These are phyloP conservation scores for Penicillium steckii DNA, from an alignment of 495 filamentous ascomycete genomes.

Conservation along the genomic window DNA sequence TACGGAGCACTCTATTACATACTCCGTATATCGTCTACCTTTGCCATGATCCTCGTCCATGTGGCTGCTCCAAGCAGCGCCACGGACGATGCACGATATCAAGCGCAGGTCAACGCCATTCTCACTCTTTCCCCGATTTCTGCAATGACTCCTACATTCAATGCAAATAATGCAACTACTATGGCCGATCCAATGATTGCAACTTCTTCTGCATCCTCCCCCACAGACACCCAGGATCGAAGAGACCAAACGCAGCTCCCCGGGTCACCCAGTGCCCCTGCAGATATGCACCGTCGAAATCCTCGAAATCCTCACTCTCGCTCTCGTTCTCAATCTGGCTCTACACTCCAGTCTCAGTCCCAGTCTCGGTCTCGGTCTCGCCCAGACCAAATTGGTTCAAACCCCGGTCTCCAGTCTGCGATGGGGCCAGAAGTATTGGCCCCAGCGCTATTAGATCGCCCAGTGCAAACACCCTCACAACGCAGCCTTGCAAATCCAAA, in stretches of 20 bases:
- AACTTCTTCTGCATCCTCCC: not conserved
- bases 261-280: not conserved
- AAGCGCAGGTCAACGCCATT: constrained; percentile 60
- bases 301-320: not conserved
- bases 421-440: constrained; percentile 7
- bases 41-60: constrained; percentile 65
- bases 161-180: no score
- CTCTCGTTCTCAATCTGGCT: not conserved
- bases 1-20: no score
- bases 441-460: constrained; percentile 3
- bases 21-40: not conserved
- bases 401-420: not conserved
- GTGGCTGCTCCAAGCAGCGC: constrained; percentile 60
- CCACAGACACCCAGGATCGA: not conserved
- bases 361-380: no score
- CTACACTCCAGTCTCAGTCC: no score
- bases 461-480: not conserved
- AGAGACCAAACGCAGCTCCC: not conserved
- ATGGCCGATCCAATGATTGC: not conserved
- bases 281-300: not conserved
- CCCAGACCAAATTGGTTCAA: constrained; percentile 2
- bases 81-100: constrained; percentile 61
- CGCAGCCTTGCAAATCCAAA: not conserved
- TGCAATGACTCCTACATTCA: constrained; percentile 21
- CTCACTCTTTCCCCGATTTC: constrained; percentile 52